phyloP scores from a whole-genome alignment of 2,329 filamentous ascomycete genomes.

The Simplicillium sp. region DNA sequence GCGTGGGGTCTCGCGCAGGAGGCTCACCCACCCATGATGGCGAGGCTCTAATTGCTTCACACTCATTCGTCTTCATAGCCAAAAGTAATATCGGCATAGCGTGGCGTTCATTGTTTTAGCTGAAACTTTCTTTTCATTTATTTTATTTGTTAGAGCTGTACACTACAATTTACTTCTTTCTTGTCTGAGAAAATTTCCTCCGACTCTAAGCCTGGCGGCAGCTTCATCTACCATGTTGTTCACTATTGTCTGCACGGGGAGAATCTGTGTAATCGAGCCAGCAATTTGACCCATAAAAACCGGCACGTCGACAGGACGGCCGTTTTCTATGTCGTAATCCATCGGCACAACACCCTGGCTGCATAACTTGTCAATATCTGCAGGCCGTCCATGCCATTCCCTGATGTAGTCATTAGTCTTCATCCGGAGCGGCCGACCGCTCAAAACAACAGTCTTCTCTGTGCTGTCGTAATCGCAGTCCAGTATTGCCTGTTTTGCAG shows the following conservation, averaged over 20 bases:
- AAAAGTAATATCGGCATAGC: neutral
- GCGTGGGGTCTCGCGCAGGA: constrained; percentile 65
- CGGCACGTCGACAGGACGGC: constrained; percentile 73
- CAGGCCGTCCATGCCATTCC: constrained; percentile 67
- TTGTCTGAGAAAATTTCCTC: constrained; percentile 39
- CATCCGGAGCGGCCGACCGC: constrained; percentile 72
- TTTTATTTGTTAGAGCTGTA: neutral
- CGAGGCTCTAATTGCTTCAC: constrained; percentile 14
- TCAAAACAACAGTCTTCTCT: constrained; percentile 70
- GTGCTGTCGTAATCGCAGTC: constrained; percentile 70
- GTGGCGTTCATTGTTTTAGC: too few species aligned
- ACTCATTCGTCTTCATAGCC: neutral
- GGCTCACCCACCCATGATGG: constrained; percentile 16
- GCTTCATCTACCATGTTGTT: constrained; percentile 79
- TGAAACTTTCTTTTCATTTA: too few species aligned
- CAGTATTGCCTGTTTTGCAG: constrained; percentile 80
- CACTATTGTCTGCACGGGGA: constrained; percentile 76
- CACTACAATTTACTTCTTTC: constrained; percentile 32
- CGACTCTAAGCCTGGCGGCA: constrained; percentile 54
- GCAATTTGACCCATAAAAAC: constrained; percentile 93
- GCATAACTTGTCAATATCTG: constrained; percentile 67
- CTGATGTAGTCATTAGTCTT: constrained; percentile 75
- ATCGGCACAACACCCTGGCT: constrained; percentile 71
- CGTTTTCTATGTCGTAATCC: constrained; percentile 71
- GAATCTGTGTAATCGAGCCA: constrained; percentile 63